Evolutionary conservation across 1,284 basidiomycete genomes (phyloP).

Genomic region (Trametes polyzona): DNA sequence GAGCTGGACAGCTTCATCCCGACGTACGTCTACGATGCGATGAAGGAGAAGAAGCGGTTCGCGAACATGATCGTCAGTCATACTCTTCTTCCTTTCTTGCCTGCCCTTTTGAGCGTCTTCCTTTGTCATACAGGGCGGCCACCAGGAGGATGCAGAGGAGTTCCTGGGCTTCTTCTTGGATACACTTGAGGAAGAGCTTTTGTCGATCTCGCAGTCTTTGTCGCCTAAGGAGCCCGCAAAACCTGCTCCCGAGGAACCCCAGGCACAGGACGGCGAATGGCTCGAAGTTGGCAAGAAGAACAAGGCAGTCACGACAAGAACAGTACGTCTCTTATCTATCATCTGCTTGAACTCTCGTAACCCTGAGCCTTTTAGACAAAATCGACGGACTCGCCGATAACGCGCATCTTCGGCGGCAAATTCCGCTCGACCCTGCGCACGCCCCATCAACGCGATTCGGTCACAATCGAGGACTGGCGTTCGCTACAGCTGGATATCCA

Average conservation of each 20-base stretch:
- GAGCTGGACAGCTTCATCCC: constrained; percentile 82
- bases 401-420: constrained; percentile 92
- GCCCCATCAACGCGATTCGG: constrained; percentile 85
- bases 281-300: constrained; percentile 94
- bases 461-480: constrained; percentile 92
- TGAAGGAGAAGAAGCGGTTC: constrained; percentile 94
- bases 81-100: neutral
- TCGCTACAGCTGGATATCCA: constrained; percentile 90
- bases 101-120: neutral
- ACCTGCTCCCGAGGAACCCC: constrained; percentile 41
- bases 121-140: constrained; percentile 64
- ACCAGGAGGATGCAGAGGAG: constrained; percentile 98
- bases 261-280: constrained; percentile 72
- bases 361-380: constrained; percentile 60
- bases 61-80: constrained; percentile 85
- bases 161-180: constrained; percentile 98
- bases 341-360: neutral
- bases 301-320: constrained; percentile 80
- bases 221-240: constrained; percentile 37
- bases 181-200: constrained; percentile 92
- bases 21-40: constrained; percentile 91
- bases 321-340: constrained; percentile 49
- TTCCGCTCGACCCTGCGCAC: constrained; percentile 86
- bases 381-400: constrained; percentile 85
- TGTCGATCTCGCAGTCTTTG: constrained; percentile 62